Conservation (phyloP, 805 yeast species). For the Candida parachauliodes region DNA sequence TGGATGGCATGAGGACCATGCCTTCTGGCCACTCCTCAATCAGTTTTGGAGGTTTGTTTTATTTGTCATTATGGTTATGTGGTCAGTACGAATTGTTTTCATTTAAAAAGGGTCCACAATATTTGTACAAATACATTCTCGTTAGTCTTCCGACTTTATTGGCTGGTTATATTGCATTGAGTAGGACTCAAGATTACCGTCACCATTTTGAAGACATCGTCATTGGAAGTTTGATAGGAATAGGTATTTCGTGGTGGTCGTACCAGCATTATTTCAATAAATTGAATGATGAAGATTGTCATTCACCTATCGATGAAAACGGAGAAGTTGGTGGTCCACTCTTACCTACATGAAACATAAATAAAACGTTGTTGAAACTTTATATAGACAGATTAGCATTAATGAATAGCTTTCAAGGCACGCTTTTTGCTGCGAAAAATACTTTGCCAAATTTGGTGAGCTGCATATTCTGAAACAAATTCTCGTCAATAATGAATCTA, state of each 20-base stretch:
- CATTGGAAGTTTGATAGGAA: conserved; percentile 32
- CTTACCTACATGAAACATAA: conserved; percentile 2
- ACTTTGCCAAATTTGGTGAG: no score
- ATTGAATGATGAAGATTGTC: conserved; percentile 8
- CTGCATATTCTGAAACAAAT: conserved; percentile 2
- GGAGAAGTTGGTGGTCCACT: conserved; percentile 12
- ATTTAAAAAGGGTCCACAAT: conserved; percentile 13
- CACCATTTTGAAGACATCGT: conserved; percentile 35
- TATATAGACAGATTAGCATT: no score
- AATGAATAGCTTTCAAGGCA: no score
- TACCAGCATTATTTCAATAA: conserved; percentile 27
- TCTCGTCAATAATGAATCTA: background rate
- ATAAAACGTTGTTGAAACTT: background rate
- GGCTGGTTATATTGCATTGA: conserved; percentile 30
- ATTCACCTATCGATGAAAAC: conserved; percentile 9
- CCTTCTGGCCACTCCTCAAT: conserved; percentile 58
- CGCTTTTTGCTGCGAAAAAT: conserved; percentile 1
- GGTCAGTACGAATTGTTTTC: conserved; percentile 35
- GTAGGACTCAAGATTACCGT: conserved; percentile 35
- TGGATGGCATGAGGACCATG: conserved; percentile 53
- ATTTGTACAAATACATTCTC: conserved; percentile 19
- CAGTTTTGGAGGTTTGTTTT: conserved; percentile 49
- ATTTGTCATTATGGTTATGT: conserved; percentile 44
- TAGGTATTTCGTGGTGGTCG: conserved; percentile 20
- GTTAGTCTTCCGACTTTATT: conserved; percentile 20